A percentile compares a stretch with the other conserved stretches of the same genome.
phyloP scores from a whole-genome alignment of 2,329 filamentous ascomycete genomes.

The Diaporthe batatas region DNA sequence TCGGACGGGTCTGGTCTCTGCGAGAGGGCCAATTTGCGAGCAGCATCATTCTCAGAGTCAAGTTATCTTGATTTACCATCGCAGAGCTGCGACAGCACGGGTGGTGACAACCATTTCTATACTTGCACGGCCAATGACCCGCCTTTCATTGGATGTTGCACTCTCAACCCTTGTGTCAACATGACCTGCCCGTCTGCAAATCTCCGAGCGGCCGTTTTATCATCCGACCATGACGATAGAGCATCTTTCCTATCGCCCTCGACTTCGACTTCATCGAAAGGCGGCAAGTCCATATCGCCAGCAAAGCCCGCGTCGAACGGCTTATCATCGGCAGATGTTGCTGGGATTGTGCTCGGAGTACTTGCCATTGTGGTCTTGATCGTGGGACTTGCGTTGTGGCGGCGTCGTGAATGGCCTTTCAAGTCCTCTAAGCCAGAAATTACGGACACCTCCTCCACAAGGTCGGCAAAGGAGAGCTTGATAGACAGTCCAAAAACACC shows the following conservation, averaged over 20 bases:
- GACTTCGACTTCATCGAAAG: constrained; percentile 4
- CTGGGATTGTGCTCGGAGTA: constrained; percentile 39
- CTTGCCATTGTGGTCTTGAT: constrained; percentile 34
- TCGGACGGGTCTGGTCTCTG: constrained; percentile 50
- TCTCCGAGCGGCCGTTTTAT: constrained; percentile 47
- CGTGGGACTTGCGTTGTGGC: constrained; percentile 14
- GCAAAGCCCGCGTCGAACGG: background rate
- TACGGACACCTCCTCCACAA: background rate
- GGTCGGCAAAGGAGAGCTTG: background rate
- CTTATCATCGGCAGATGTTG: constrained; percentile 40
- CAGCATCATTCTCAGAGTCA: constrained; percentile 48
- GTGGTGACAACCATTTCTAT: constrained; percentile 50
- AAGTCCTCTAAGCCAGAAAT: background rate
- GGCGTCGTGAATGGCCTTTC: constrained; percentile 3
- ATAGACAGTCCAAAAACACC: background rate
- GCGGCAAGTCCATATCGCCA: background rate
- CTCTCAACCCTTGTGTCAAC: constrained; percentile 50
- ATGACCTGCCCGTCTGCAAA: constrained; percentile 46
- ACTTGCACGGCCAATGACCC: constrained; percentile 49
- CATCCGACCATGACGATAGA: constrained; percentile 40
- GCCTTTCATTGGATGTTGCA: constrained; percentile 57
- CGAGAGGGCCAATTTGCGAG: constrained; percentile 47
- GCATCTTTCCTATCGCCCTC: constrained; percentile 42
- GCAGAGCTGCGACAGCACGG: constrained; percentile 50
- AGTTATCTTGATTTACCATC: constrained; percentile 47